A percentile compares a stretch with the other conserved stretches of the same genome.
These are phyloP conservation scores for Inga oerstediana DNA, from an alignment of 306 rosid genomes.

Conservation along the genomic window DNA sequence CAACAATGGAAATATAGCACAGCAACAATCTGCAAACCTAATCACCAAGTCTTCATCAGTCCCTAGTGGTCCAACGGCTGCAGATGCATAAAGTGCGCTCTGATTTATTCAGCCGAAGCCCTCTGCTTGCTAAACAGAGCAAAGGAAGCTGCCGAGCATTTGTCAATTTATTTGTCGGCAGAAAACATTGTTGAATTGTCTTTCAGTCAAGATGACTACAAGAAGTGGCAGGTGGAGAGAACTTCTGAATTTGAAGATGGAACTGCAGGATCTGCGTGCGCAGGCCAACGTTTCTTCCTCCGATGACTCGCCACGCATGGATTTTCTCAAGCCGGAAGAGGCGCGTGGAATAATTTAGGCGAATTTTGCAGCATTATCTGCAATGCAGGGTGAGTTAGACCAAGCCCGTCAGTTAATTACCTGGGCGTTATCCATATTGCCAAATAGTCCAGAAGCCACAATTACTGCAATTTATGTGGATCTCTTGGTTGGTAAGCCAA, in stretches of 20 bases:
- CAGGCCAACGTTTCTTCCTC: slow-evolving; percentile 50
- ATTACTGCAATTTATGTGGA: slow-evolving; percentile 85
- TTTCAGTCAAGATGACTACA: slow-evolving; percentile 75
- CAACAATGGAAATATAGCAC: slow-evolving; percentile 57
- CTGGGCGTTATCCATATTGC: slow-evolving; percentile 69
- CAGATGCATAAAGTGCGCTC: slow-evolving; percentile 49
- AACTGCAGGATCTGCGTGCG: slow-evolving; percentile 50
- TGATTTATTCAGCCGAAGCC: slow-evolving; percentile 88
- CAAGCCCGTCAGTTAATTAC: slow-evolving; percentile 59
- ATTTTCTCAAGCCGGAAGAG: slow-evolving; percentile 87
- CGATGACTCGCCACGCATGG: slow-evolving; percentile 46
- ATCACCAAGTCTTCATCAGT: slow-evolving; percentile 62
- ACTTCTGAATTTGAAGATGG: slow-evolving; percentile 68
- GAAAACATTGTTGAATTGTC: slow-evolving; percentile 65
- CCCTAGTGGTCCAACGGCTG: slow-evolving; percentile 52
- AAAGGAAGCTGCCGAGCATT: slow-evolving; percentile 82
- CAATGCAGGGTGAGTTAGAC: slow-evolving; percentile 83
- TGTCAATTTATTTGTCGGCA: slow-evolving; percentile 72
- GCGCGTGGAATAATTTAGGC: slow-evolving; percentile 73
- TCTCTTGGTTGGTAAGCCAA: slow-evolving; percentile 74
- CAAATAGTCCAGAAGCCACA: slow-evolving; percentile 80
- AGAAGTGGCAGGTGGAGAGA: slow-evolving; percentile 65
- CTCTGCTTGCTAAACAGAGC: slow-evolving; percentile 85
- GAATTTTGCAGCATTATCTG: slow-evolving; percentile 79
- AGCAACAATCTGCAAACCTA: slow-evolving; percentile 60